Percentiles rank a stretch among this genome's conserved stretches.
phyloP scores from a whole-genome alignment of 306 rosid species.

The Cucumis hystrix region DNA sequence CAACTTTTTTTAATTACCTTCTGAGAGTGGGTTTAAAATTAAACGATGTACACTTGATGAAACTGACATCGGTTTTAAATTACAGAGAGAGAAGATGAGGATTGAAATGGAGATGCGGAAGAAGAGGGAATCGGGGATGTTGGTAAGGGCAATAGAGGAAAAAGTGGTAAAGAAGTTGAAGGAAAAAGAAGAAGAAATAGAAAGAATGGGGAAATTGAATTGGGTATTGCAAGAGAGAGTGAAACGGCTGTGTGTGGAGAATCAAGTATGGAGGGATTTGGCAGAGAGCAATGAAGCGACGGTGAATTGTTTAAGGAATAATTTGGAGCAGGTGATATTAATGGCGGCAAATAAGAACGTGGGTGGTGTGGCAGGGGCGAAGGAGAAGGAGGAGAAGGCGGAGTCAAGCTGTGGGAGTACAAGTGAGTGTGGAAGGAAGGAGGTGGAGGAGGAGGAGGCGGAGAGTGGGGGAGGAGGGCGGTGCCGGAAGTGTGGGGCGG shows the following conservation, averaged over 20 bases:
- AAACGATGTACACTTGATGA: not conserved
- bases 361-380: not conserved
- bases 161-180: constrained; percentile 37
- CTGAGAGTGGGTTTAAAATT: too few species aligned
- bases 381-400: not conserved
- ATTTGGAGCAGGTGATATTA: constrained; percentile 42
- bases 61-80: not conserved
- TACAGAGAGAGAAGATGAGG: constrained; percentile 66
- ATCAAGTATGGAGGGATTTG: constrained; percentile 64
- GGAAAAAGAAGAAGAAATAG: constrained; percentile 80
- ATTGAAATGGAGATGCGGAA: constrained; percentile 42
- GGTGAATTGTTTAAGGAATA: constrained; percentile 49
- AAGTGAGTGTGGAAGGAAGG: not conserved
- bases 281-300: constrained; percentile 76
- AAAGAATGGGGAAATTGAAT: constrained; percentile 46
- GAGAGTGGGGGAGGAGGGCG: constrained; percentile 12
- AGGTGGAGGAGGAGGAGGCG: not conserved
- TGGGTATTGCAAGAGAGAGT: constrained; percentile 64
- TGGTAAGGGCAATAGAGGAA: constrained; percentile 34
- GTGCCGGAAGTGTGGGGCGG: constrained; percentile 53
- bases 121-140: constrained; percentile 38
- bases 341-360: constrained; percentile 21
- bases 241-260: constrained; percentile 41
- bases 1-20: too few species aligned
- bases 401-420: constrained; percentile 71